Evolutionary conservation across 352 stramenopile species (phyloP), one percentile per base, ranked within the genome.

Genomic region (Phytophthora tubulina): DNA sequence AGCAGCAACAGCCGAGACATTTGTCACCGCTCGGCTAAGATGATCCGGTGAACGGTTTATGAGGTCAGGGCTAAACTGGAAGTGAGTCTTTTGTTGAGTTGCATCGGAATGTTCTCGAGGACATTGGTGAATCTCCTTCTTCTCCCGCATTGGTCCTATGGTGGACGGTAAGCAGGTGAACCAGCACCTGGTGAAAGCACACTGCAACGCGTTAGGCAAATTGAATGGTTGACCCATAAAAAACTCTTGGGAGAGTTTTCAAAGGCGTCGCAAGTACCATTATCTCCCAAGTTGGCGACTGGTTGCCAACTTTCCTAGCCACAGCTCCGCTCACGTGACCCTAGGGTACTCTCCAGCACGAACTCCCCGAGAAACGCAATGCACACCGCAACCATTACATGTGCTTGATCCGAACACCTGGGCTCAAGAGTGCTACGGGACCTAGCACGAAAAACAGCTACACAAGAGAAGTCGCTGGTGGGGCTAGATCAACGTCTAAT

Each of bases 151-250:
- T 11, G 38, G 17, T 36, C 32, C 45, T 32, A 42, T 57, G 51
- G 51, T 63, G 21, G 13, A 21, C 21, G 30, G 13, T 49, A 36
- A 48, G 55, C 30, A 52, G 8, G 30, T 15, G 30, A 5, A n/a
- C 36, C 21, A 58, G 27, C 35, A 59, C 35, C 32, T 59, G 52
- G 38, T 46, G 7, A 59, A 59, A 46, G 17, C 52, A 59, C 21
- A 27, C 21, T 27, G 21, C 21, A 27, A 27, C 1, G 21, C 11
- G 48, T 32, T 3, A 4, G 33, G 21, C 45, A 33, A 21, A 35
- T 4, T 35, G n/a, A 32, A 50, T 32, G n/a, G 44, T 39, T 32
- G 8, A 14, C 44, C 17, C 31, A 39, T 4, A 15, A 50, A 50
- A 27, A 27, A 27, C 21, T 27, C 31, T 42, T 41, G 49, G 31